Base-by-base conservation (phyloP, 805 yeast genomes). In the Cyberlindnera lachancei region DNA sequence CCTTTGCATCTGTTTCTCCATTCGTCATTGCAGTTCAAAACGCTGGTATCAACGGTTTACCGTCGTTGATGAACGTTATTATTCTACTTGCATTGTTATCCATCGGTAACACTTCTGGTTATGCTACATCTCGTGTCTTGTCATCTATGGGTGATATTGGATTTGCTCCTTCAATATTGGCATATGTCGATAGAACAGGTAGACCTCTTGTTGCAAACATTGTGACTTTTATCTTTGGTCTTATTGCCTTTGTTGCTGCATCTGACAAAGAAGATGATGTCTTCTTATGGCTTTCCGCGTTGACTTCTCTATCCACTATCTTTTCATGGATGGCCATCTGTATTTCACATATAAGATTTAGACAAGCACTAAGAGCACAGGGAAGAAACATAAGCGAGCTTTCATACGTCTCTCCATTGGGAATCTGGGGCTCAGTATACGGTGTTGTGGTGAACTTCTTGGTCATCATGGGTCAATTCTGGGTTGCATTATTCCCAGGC, bases 401-500 rank as follows among this genome's bases (percentile, higher is more conserved):
- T 33, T 66, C 79, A 1, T 85, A 72, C 58, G 65, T 62, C 27
- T 68, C 94, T 5, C 79, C 75, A 35, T 61, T 70, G 23, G 95
- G 95, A 42, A 55, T 76, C 19, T 59, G 52, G 44, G 94, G 94
- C 27, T 78, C 94, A 1, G 54, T 52, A 37, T 70, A 69, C 52
- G 92, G 92, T 31, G 48, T 72, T 12, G 36, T 59, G 13, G 58
- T 85, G 48, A 76, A 75, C 52, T 25, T 68, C 22, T 55, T 79
- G 36, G 75, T 84, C 41, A 62, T 86, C 37, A 62, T 73, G 39
- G 84, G 87, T 17, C 88, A 82, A 59, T 82, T 85, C 64, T 84
- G 88, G 85, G 66, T 79, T 35, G 88, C 92, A 5, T 59, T 81
- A 24, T 83, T 66, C 66, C 94, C 94, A 32, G 75, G 74, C 9